Evolutionary conservation across 2,329 filamentous ascomycete species (phyloP).

Genomic region (Aureobasidium sp.): DNA sequence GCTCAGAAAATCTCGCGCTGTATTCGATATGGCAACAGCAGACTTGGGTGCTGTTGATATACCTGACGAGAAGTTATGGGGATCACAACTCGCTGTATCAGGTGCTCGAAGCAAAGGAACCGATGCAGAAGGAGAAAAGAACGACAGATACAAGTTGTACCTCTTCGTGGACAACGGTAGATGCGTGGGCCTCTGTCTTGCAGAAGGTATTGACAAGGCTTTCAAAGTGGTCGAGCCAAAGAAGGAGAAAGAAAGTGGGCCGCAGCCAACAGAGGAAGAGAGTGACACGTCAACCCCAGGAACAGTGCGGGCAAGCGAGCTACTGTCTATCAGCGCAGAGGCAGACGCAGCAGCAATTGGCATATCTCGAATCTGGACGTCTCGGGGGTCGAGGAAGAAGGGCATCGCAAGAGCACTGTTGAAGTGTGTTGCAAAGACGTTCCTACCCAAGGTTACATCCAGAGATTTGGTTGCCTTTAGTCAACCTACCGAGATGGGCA

Average conservation of each 20-base stretch:
- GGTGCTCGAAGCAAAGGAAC: background rate
- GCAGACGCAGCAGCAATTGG: slow-evolving; percentile 47
- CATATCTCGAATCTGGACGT: slow-evolving; percentile 60
- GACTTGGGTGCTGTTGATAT: slow-evolving; percentile 57
- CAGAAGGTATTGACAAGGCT: slow-evolving; percentile 54
- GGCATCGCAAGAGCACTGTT: slow-evolving; percentile 53
- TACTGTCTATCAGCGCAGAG: slow-evolving; percentile 38
- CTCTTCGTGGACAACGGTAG: slow-evolving; percentile 54
- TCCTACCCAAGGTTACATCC: slow-evolving; percentile 48
- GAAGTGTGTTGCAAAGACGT: slow-evolving; percentile 48
- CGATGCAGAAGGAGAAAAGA: slow-evolving; percentile 17
- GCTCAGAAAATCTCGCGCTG: slow-evolving; percentile 47
- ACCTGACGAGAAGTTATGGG: slow-evolving; percentile 51
- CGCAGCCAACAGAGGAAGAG: background rate
- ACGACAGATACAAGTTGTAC: slow-evolving; percentile 53
- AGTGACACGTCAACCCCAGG: background rate
- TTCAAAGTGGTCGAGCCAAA: slow-evolving; percentile 38
- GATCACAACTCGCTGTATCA: slow-evolving; percentile 19
- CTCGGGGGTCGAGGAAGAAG: slow-evolving; percentile 46
- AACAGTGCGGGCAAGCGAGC: background rate
- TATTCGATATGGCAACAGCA: slow-evolving; percentile 54
- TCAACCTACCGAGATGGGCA: slow-evolving; percentile 57
- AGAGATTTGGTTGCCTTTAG: slow-evolving; percentile 56
- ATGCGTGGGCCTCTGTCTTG: slow-evolving; percentile 56
- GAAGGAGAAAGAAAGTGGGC: slow-evolving; percentile 13